Evolutionary conservation across 2,329 filamentous ascomycete genomes (phyloP), one percentile per base, ranked within the genome.

Genomic region (Aspergillus floridensis): DNA sequence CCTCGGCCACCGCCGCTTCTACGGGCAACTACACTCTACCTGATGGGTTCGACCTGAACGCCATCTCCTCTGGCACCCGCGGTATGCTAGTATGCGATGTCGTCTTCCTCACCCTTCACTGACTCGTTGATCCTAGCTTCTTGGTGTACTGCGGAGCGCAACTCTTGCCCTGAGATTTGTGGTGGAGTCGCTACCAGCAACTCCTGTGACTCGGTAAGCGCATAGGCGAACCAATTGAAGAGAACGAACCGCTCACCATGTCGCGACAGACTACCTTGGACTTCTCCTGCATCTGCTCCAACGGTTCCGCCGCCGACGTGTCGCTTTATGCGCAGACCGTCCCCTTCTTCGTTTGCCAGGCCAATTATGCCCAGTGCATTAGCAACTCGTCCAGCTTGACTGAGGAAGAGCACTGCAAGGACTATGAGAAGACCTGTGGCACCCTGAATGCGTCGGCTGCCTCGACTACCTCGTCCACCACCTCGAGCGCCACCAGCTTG

Each of bases 121-220:
- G 24, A 41, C 46, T 53, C 31, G 29, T 51, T 24, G 32, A 53
- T 52, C 48, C 38, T 60, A 83, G 81, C 70, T 62, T 67, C 76
- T 59, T 88, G 85, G 85, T 89, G 87, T 71, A 72, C 74, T 56
- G 84, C 80, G 63, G 78, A 88, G 76, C 74, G 75, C 61, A 85
- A 86, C 74, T 81, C 80, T 49, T 89, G 87, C 76, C 84, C 83
- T 16, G 71, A 80, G 59, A 79, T 88, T 63, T 89, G 87, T 75
- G 79, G 79, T 62, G 80, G 80, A 63, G 69, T 72, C 63, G 75
- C 79, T 65, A 74, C 70, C 62, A 67, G 70, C 63, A 88, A 88
- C 77, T 73, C 69, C 52, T 89, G 87, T 72, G 79, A 85, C 63
- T 49, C 75, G 38, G 86, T 89, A 81, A 71, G 84, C 75, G 22